Evolutionary conservation across 768 basidiomycete species (phyloP), one percentile per base, ranked within the genome.

Genomic region (Hygrophorus pudorinus): DNA sequence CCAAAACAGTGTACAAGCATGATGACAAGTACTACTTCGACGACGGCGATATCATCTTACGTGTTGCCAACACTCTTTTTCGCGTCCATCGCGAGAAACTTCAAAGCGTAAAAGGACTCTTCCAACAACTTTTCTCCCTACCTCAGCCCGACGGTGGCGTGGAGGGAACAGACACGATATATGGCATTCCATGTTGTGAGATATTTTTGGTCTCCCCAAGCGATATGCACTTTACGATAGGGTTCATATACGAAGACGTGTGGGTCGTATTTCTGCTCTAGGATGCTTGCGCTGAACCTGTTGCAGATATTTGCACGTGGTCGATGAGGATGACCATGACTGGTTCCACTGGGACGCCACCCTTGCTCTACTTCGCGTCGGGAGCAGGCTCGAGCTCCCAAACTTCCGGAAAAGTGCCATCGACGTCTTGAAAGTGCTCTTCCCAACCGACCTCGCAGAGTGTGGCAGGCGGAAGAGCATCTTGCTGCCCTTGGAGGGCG

Each of bases 1-100:
- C 44, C 27, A 38, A 10, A 38, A 13, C 44, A 20, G 20, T 11
- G 14, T 51, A 48, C 39, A 31, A 41, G 14, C 49, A 42, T 13
- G 52, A 56, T 49, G 27, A 33, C 28, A 49, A 46, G 14, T 57
- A 54, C 39, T 57, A 52, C 33, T 47, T 53, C 18, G 38, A 47
- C 10, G 54, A 56, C 16, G 58, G 56, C 4, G 56, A 61, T 30
- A 48, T 59, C 13, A 49, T 53, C 17, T 38, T 58, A 16, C 42
- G 38, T n/a, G 40, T 53, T 16, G 53, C 45, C 13, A 35, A 38
- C 21, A 55, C 49, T 14, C 13, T 57, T 30, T 61, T 61, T 35
- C 47, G 53, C 13, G 49, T 54, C 12, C 54, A 55, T 30, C 18
- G 16, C 13, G 21, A 50, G 11, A 54, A 51, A n/a, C 36, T 56